phyloP scores from a whole-genome alignment of 768 basidiomycete species.

The Mycena crocata region DNA sequence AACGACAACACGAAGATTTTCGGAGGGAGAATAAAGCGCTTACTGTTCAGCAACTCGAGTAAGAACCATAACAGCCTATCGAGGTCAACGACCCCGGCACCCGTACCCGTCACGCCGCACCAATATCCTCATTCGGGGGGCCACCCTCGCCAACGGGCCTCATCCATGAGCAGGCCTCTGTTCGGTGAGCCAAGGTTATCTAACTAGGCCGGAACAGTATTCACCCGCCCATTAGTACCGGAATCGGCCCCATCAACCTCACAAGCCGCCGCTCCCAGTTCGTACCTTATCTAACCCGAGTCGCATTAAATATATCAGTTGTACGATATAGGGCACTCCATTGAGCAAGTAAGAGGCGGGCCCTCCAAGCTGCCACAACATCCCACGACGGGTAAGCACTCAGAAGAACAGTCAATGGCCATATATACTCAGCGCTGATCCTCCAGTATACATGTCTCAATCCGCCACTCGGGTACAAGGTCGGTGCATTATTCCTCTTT shows the following conservation, averaged over 20 bases:
- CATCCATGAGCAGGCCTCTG: conserved; percentile 25
- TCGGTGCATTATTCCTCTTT: not conserved
- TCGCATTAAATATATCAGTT: not conserved
- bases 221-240: not conserved
- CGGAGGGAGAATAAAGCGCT: conserved; percentile 25
- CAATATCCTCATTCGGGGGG: conserved; percentile 7
- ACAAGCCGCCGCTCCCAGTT: conserved; percentile 4
- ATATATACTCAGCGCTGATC: not conserved
- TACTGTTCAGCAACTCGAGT: conserved; percentile 27
- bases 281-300: not conserved
- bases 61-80: conserved; percentile 13
- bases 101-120: conserved; percentile 23
- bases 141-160: conserved; percentile 25
- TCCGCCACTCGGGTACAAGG: conserved; percentile 13
- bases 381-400: conserved; percentile 17
- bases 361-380: conserved; percentile 24
- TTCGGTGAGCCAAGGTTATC: not conserved
- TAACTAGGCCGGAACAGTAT: not conserved
- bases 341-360: conserved; percentile 24
- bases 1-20: conserved; percentile 27
- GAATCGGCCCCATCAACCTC: not conserved
- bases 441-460: conserved; percentile 3
- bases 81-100: conserved; percentile 32
- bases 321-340: not conserved
- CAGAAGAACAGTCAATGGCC: not conserved